Percentiles rank a stretch among this genome's conserved stretches.
phyloP scores from a whole-genome alignment of 2,329 filamentous ascomycete genomes.

The Colletotrichum neosansevieriae region DNA sequence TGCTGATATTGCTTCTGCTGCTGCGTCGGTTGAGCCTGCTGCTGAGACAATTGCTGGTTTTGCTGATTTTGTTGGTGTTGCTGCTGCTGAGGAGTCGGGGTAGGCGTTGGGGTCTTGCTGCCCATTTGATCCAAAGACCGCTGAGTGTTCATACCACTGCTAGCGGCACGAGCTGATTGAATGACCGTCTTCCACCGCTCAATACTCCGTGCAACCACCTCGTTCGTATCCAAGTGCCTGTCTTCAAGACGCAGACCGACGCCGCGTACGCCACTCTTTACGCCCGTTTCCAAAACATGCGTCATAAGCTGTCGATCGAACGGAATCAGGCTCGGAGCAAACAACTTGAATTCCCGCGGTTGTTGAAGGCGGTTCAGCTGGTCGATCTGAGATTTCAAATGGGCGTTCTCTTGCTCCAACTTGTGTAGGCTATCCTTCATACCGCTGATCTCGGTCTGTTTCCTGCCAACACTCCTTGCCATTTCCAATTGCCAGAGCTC shows the following conservation, averaged over 20 bases:
- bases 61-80: conserved; percentile 43
- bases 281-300: conserved; percentile 59
- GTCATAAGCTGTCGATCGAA: conserved; percentile 62
- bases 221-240: conserved; percentile 63
- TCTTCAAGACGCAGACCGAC: conserved; percentile 65
- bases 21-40: conserved; percentile 51
- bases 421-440: conserved; percentile 63
- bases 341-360: conserved; percentile 68
- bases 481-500: conserved; percentile 73
- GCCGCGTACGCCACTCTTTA: conserved; percentile 51
- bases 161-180: conserved; percentile 58
- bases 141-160: conserved; percentile 63
- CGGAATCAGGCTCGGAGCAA: conserved; percentile 64
- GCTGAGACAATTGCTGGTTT: conserved; percentile 46
- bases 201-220: conserved; percentile 66
- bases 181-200: conserved; percentile 73
- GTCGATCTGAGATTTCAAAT: conserved; percentile 69
- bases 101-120: conserved; percentile 39
- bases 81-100: conserved; percentile 41
- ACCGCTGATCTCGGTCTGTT: conserved; percentile 66
- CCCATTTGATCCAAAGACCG: conserved; percentile 56
- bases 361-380: conserved; percentile 70
- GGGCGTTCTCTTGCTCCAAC: conserved; percentile 67
- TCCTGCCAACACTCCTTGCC: conserved; percentile 69
- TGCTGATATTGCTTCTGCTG: conserved; percentile 45